phyloP scores from a whole-genome alignment of 1,284 basidiomycete species.

The Xerocomus cyaneibrunnescens region DNA sequence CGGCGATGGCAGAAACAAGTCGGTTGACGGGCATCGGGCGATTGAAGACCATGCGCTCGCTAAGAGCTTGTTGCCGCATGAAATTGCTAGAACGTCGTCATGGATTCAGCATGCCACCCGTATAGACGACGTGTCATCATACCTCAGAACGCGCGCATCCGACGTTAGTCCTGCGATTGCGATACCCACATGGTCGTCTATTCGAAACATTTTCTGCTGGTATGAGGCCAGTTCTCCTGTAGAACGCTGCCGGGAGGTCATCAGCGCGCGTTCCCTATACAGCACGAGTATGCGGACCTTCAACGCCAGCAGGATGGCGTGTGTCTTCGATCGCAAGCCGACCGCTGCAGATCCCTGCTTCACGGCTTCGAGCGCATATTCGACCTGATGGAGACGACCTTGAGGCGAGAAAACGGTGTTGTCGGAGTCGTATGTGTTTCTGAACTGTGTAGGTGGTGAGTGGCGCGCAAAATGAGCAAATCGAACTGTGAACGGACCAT shows the following conservation, averaged over 20 bases:
- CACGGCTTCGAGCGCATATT: constrained; percentile 99
- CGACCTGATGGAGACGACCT: constrained; percentile 92
- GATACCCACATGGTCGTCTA: constrained; percentile 99
- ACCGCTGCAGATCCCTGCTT: constrained; percentile 99
- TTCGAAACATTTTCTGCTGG: constrained; percentile 99
- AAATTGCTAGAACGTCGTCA: constrained; percentile 70
- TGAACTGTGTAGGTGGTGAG: constrained; percentile 57
- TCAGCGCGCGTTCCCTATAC: not conserved
- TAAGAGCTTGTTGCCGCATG: constrained; percentile 99
- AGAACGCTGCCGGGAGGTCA: constrained; percentile 72
- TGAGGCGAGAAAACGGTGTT: constrained; percentile 96
- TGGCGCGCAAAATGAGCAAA: not conserved
- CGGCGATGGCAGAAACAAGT: constrained; percentile 91
- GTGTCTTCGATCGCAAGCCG: constrained; percentile 92
- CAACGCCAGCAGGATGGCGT: constrained; percentile 90
- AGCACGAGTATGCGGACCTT: constrained; percentile 56
- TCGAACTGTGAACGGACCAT: constrained; percentile 26
- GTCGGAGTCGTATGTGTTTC: constrained; percentile 95
- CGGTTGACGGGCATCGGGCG: constrained; percentile 93
- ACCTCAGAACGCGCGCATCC: constrained; percentile 97
- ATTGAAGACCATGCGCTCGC: constrained; percentile 92
- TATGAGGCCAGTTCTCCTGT: constrained; percentile 97
- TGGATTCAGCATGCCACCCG: not conserved
- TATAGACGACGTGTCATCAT: constrained; percentile 11
- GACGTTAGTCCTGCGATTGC: constrained; percentile 98